Percentiles rank a stretch among this genome's conserved stretches.
Evolutionary conservation across 2,329 filamentous ascomycete genomes (phyloP).

Genomic region (Xylaria sp.): DNA sequence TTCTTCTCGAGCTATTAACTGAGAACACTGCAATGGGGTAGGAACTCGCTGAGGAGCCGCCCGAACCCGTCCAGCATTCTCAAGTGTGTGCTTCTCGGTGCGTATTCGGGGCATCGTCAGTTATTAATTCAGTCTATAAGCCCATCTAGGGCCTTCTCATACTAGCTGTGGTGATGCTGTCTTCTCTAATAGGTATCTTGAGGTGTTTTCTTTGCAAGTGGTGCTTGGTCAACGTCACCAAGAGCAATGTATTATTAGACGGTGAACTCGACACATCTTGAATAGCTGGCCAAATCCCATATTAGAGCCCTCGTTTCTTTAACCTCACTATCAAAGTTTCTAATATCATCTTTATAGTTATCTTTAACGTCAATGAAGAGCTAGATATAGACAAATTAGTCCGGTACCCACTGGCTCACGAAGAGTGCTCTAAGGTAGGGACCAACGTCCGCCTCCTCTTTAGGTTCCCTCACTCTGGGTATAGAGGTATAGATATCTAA

Average conservation of each 20-base stretch:
- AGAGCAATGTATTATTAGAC: constrained; percentile 15
- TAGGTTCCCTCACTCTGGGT: too few relatives aligned
- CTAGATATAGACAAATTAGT: neutral
- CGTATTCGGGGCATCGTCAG: too few relatives aligned
- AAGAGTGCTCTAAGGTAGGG: too few relatives aligned
- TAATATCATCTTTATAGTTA: neutral
- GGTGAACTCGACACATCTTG: neutral
- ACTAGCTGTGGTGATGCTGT: constrained; percentile 1
- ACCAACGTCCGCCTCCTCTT: too few relatives aligned
- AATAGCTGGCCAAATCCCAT: neutral
- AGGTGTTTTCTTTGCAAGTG: neutral
- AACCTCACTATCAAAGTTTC: constrained; percentile 8
- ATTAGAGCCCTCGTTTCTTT: constrained; percentile 16
- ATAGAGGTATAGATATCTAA: too few relatives aligned
- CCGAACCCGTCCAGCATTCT: too few relatives aligned
- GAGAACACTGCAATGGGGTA: constrained; percentile 1
- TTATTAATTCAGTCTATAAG: too few relatives aligned
- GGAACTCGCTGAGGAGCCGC: neutral
- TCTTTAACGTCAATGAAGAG: constrained; percentile 17
- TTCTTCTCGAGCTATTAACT: constrained; percentile 9
- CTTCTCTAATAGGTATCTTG: neutral
- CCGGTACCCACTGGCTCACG: too few relatives aligned
- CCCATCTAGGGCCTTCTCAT: too few relatives aligned
- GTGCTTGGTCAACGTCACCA: constrained; percentile 1
- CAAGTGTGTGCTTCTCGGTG: too few relatives aligned